Base-by-base conservation (phyloP, 139 green algal species). In the Mesotaenium endlicherianum region DNA sequence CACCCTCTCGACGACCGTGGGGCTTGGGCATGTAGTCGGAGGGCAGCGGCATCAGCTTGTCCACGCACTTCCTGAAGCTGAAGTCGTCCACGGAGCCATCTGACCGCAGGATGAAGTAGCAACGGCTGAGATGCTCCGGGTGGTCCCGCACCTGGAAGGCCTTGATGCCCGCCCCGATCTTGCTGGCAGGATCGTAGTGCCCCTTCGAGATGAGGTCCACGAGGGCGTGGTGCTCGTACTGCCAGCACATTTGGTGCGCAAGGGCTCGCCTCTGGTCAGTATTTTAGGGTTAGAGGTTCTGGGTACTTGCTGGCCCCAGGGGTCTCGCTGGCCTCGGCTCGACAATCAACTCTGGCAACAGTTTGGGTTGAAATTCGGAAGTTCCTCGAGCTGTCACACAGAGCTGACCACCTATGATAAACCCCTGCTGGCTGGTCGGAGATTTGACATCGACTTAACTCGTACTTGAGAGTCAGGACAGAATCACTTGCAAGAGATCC, bases 1-100 rank as follows among this genome's bases (percentile, higher is more conserved):
- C 41, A 47, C 80, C 8, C 3, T 30, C 80, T n/a, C 75, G 26
- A 3, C 67, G 57, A 20, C 67, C 67, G 47, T 34, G 34, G 11
- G 50, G 72, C 77, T 72, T 40, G 30, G 42, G 39, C 34, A 85
- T 83, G 49, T 78, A 45, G 6, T 60, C 64, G 26, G 39, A 39
- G 11, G 81, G 81, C 42, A 87, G 74, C 5, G 14, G 49, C 72
- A 85, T 78, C 42, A 90, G 50, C 57, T 31, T 6, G 11, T 81
- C 78, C 36, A 89, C 78, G 80, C 87, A 91, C 80, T 91, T 91
- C 17, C 87, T 44, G 58, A 86, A 91, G 55, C 77, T 88, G 80
- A 91, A 91, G 71, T 91, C 87, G n/a, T 89, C 86, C 8, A 17
- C 43, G 39, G 79, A 80, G 5, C 80, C 80, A 50, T 91, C 87